A percentile compares a stretch with the other conserved stretches of the same genome.
phyloP scores from a whole-genome alignment of 2,329 filamentous ascomycete species.

The Clarireedia paspali region DNA sequence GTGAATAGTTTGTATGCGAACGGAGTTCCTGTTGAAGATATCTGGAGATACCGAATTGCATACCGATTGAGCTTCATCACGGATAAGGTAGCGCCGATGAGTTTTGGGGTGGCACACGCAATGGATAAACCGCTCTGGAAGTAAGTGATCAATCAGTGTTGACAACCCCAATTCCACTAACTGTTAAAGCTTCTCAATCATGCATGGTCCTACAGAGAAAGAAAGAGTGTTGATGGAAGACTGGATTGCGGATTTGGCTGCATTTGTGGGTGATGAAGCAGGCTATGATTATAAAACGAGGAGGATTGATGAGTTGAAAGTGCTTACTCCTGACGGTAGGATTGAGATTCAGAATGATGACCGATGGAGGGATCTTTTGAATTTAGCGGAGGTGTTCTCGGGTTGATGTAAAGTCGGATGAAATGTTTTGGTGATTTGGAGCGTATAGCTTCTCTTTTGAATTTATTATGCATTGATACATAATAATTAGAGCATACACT shows the following conservation, averaged over 20 bases:
- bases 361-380: slow-evolving; percentile 30
- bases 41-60: slow-evolving; percentile 37
- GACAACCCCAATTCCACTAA: not conserved
- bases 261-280: slow-evolving; percentile 31
- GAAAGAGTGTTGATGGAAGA: slow-evolving; percentile 32
- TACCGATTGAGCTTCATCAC: slow-evolving; percentile 37
- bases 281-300: slow-evolving; percentile 30
- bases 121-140: slow-evolving; percentile 39
- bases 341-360: slow-evolving; percentile 32
- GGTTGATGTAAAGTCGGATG: slow-evolving; percentile 4
- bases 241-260: slow-evolving; percentile 33
- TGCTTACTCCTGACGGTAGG: slow-evolving; percentile 27
- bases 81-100: slow-evolving; percentile 31
- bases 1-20: slow-evolving; percentile 27
- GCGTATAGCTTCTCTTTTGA: too few relatives aligned
- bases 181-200: slow-evolving; percentile 30
- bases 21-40: slow-evolving; percentile 29
- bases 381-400: slow-evolving; percentile 26
- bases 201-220: slow-evolving; percentile 31
- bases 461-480: too few relatives aligned
- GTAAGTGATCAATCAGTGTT: slow-evolving; percentile 23
- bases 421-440: too few relatives aligned
- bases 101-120: slow-evolving; percentile 32
- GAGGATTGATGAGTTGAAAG: slow-evolving; percentile 31
- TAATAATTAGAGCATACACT: too few relatives aligned